Base-by-base conservation (phyloP, 2,329 filamentous ascomycete species). In the Metarhizium album region DNA sequence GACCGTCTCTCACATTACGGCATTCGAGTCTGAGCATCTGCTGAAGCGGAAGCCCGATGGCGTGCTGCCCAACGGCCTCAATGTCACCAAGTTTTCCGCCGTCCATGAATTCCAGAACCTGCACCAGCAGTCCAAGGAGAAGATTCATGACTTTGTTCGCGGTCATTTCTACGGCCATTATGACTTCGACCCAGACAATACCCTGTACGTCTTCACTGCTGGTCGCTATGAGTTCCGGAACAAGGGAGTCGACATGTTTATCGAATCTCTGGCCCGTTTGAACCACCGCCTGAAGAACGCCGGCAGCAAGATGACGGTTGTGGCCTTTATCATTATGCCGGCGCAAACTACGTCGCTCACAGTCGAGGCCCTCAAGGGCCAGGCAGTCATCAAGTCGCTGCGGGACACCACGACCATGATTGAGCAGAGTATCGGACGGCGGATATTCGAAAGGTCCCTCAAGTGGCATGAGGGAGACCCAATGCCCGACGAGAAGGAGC, bases 161-260 rank as follows among this genome's bases (percentile, higher is more conserved):
- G 93, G 93, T 11, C 93, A 98, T 67, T 98, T 98, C 70, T 97
- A 97, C 64, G 93, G 93, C 11, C 90, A 97, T 71, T 94, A 95
- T 66, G 90, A 98, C 65, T 97, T 97, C 59, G 89, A 96, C 55
- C 83, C 90, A 14, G 90, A 97, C 54, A 95, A 97, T 69, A 98
- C 93, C 0, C 79, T 98, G 35, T 98, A 96, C 71, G 86, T 97
- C 71, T 98, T 98, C 75, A 98, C 90, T 3, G 87, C 93, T 6
- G 93, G 93, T 53, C 86, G 93, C 55, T 98, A 98, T 64, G 93
- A 98, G 69, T 98, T 91, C 77, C 79, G 93, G 57, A 98, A 98
- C 66, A 98, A 98, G 72, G 93, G 93, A 63, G 91, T 96, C 9
- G 93, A 98, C 69, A 97, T 98, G 93, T 98, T 97, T 69, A 95